Conservation (phyloP, 352 stramenopile genomes). For the Phytophthora lateralis region DNA sequence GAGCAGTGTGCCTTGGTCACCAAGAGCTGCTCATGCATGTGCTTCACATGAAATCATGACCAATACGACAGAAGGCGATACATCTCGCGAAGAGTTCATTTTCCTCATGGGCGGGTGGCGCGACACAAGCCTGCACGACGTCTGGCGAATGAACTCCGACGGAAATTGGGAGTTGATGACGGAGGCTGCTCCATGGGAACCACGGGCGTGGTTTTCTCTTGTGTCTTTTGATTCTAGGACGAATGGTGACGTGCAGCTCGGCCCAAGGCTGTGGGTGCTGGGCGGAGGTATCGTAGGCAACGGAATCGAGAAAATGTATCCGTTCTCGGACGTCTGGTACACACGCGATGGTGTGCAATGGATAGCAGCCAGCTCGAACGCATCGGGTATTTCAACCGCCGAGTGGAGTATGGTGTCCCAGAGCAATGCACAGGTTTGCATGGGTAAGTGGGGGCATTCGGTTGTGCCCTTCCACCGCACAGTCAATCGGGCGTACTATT, state of each 20-base stretch:
- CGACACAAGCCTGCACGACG: conserved; percentile 65
- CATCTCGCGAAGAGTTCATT: conserved; percentile 50
- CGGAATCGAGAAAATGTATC: conserved; percentile 73
- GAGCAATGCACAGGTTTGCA: conserved; percentile 51
- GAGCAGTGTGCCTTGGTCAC: conserved; percentile 49
- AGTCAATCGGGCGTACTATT: conserved; percentile 63
- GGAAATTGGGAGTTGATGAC: conserved; percentile 49
- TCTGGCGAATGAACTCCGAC: conserved; percentile 67
- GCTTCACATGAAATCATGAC: conserved; percentile 53
- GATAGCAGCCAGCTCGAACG: conserved; percentile 63
- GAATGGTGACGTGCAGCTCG: conserved; percentile 60
- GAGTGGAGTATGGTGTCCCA: conserved; percentile 77
- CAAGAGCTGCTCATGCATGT: conserved; percentile 65
- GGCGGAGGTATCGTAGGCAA: conserved; percentile 76
- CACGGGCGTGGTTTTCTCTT: conserved; percentile 76
- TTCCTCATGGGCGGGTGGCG: conserved; percentile 77
- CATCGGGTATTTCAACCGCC: conserved; percentile 69
- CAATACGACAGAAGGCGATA: conserved; percentile 61
- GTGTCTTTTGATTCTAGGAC: conserved; percentile 79
- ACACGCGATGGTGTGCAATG: conserved; percentile 65
- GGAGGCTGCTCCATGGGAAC: conserved; percentile 55
- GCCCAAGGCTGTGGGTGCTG: conserved; percentile 74
- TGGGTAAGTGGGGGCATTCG: conserved; percentile 76
- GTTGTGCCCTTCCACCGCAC: conserved; percentile 59
- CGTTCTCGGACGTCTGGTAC: conserved; percentile 78